Evolutionary conservation across 805 yeast species (phyloP), one percentile per base, ranked within the genome.

Genomic region (Saccharomycopsis schoenii): DNA sequence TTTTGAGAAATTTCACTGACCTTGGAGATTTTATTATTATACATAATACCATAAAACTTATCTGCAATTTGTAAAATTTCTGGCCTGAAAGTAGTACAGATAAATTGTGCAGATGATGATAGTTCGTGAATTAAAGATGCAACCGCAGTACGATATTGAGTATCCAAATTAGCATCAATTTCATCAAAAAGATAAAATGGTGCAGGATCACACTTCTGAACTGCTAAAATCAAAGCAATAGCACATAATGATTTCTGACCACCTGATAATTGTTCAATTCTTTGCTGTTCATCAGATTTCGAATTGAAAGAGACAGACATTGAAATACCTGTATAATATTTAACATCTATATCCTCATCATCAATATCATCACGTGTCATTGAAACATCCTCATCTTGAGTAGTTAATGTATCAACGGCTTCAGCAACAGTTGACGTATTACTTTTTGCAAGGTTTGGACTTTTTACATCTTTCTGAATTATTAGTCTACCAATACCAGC

Each of bases 181-280:
- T 94, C 99, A 73, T 94, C 99, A 72, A 94, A 93, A 56, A 94
- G 73, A 70, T 94, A 94, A 71, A 94, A 94, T 57, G 98, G 97
- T 9, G 97, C 97, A 11, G 98, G 98, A 67, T 94, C 98, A 65
- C 96, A 89, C 69, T 82, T 84, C 74, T 94, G 99, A 62, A 93
- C 89, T 3, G 99, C 97, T 61, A 94, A 78, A 66, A 94, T 92
- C 58, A 94, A 79, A 0, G 98, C 92, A 66, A 94, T 84, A 0
- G 99, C 98, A 76, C 98, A 92, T n/a, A 94, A 76, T 0, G 97
- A 88, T 71, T 93, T 93, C 69, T 94, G 99, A 11, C 99, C 99
- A 50, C 99, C 99, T 0, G 97, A 89, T 17, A 94, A 77, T 70
- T 92, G 97, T 70, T 90, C 96, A 61, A 93, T 86, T 64, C 88